Conservation (phyloP, 1,284 basidiomycete genomes). For the Trichosporon sp. region DNA sequence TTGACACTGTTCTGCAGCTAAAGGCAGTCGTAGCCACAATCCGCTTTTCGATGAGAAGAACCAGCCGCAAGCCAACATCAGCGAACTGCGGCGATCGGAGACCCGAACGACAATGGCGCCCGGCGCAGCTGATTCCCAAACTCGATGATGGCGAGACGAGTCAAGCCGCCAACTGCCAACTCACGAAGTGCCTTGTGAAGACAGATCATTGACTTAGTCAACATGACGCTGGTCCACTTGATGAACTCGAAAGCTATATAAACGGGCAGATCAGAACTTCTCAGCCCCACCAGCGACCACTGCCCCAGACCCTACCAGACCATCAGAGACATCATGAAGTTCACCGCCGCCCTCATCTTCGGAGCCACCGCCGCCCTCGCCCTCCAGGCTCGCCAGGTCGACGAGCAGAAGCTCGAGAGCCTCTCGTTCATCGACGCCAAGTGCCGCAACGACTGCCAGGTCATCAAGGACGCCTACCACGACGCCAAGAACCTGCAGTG, state of each 20-base stretch:
- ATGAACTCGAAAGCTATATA: no score
- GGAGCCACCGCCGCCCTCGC: not conserved
- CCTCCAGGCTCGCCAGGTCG: not conserved
- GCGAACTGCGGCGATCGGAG: not conserved
- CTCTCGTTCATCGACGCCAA: not conserved
- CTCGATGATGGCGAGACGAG: not conserved
- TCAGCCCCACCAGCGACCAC: not conserved
- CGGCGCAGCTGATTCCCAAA: not conserved
- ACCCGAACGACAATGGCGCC: not conserved
- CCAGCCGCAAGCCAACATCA: not conserved
- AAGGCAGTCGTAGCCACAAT: no score
- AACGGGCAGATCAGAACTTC: not conserved
- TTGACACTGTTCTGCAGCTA: no score
- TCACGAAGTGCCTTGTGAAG: not conserved
- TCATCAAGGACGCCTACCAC: not conserved
- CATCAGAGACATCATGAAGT: not conserved
- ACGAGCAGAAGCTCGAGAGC: not conserved
- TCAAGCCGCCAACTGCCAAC: not conserved
- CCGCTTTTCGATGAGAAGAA: no score
- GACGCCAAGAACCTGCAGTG: not conserved
- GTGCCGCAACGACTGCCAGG: not conserved
- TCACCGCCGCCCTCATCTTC: not conserved
- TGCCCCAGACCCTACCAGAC: not conserved
- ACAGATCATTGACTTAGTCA: not conserved
- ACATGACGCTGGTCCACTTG: not conserved